Conservation (phyloP, 495 filamentous ascomycete genomes). For the Neurospora sp. region DNA sequence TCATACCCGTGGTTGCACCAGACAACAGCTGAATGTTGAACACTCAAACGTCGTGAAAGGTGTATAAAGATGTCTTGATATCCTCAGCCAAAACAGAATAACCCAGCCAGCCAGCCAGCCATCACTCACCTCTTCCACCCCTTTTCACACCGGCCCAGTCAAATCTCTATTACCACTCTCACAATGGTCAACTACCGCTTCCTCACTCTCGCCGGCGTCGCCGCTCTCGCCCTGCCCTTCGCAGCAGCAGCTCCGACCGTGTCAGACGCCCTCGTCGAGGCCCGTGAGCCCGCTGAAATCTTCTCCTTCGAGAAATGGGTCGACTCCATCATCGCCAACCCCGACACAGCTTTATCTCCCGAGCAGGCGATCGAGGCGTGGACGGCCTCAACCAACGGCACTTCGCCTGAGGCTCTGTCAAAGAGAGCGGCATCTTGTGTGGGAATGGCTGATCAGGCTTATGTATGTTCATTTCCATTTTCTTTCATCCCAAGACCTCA, state of each 20-base stretch:
- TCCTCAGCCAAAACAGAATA: background rate
- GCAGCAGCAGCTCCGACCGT: background rate
- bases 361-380: background rate
- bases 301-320: constrained; percentile 4
- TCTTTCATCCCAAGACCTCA: no score
- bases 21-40: background rate
- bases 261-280: background rate
- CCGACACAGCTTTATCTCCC: background rate
- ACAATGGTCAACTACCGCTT: background rate
- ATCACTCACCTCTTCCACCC: background rate
- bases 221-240: background rate
- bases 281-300: background rate
- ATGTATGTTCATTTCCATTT: background rate
- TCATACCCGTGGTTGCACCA: background rate
- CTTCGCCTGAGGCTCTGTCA: background rate
- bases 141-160: background rate
- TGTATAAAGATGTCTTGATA: background rate
- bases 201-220: background rate
- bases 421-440: background rate
- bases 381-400: background rate
- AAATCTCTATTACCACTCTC: background rate
- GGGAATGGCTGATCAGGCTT: background rate
- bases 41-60: background rate
- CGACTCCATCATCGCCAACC: constrained; percentile 3
- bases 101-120: background rate